Evolutionary conservation across 805 yeast species (phyloP).

Genomic region (Metschnikowia amazonensis): DNA sequence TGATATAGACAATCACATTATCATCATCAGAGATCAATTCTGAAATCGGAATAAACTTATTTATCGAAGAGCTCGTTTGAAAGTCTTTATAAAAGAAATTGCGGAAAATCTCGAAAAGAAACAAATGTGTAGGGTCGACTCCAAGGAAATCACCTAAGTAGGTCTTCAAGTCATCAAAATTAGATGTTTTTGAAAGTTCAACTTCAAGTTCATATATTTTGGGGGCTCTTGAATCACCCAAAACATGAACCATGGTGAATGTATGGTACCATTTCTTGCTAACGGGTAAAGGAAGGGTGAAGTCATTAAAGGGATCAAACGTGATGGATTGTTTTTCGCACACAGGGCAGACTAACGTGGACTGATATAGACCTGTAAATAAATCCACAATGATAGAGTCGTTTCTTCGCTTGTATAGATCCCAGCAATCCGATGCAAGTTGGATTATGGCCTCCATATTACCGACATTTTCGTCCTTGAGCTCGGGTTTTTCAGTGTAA

Average conservation of each 20-base stretch:
- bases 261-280: slow-evolving; percentile 66
- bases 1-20: slow-evolving; percentile 57
- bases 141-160: slow-evolving; percentile 52
- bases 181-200: slow-evolving; percentile 63
- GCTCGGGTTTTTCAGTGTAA: slow-evolving; percentile 82
- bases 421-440: slow-evolving; percentile 77
- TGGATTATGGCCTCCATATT: slow-evolving; percentile 50
- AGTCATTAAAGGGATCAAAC: slow-evolving; percentile 89
- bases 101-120: slow-evolving; percentile 49
- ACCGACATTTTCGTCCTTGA: slow-evolving; percentile 56
- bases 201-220: slow-evolving; percentile 55
- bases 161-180: slow-evolving; percentile 57
- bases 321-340: slow-evolving; percentile 80
- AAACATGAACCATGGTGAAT: slow-evolving; percentile 58
- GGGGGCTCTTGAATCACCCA: slow-evolving; percentile 32
- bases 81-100: slow-evolving; percentile 65
- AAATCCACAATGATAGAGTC: slow-evolving; percentile 82
- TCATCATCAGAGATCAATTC: slow-evolving; percentile 65
- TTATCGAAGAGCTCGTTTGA: slow-evolving; percentile 51
- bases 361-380: slow-evolving; percentile 87
- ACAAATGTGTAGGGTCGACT: slow-evolving; percentile 26
- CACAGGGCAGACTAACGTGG: slow-evolving; percentile 83
- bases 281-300: slow-evolving; percentile 85
- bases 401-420: slow-evolving; percentile 70
- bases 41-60: slow-evolving; percentile 58